These are phyloP conservation scores for Thymus quinquecostatus DNA, from an alignment of 257 asterid genomes.

Conservation along the genomic window DNA sequence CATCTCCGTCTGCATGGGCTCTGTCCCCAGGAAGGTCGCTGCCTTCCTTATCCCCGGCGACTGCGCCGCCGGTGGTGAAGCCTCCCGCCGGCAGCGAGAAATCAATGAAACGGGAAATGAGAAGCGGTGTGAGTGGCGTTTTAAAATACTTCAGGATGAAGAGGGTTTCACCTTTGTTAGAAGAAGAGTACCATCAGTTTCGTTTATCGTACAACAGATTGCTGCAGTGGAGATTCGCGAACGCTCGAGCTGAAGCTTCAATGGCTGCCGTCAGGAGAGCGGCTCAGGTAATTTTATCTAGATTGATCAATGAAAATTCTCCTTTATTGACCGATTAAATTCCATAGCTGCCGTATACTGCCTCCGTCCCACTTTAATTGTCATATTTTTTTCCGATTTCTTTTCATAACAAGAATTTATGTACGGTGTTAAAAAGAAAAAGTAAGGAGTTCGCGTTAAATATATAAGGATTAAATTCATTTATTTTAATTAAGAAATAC, in stretches of 20 bases:
- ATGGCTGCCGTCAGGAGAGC: conserved; percentile 45
- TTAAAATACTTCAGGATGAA: conserved; percentile 60
- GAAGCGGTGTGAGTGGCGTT: conserved; percentile 46
- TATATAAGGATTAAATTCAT: no score
- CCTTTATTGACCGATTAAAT: no score
- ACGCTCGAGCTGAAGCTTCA: conserved; percentile 68
- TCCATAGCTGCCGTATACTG: no score
- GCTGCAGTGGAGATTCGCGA: conserved; percentile 83
- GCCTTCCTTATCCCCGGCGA: conserved; percentile 33
- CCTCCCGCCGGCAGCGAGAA: conserved; percentile 39
- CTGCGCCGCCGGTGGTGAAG: conserved; percentile 36
- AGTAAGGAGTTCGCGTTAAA: no score
- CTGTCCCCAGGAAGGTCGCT: conserved; percentile 63
- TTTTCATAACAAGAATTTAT: no score
- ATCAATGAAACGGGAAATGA: conserved; percentile 39
- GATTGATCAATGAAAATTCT: not conserved
- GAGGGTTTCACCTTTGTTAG: conserved; percentile 47
- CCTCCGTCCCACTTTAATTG: no score
- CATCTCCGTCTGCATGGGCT: conserved; percentile 92
- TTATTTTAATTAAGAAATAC: no score
- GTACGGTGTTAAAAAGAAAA: no score
- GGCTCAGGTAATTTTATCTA: conserved; percentile 52
- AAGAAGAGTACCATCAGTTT: conserved; percentile 66
- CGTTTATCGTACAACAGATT: conserved; percentile 60
- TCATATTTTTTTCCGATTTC: no score